Evolutionary conservation across 1,284 basidiomycete genomes (phyloP).

Genomic region (Apiotrichum siamense): DNA sequence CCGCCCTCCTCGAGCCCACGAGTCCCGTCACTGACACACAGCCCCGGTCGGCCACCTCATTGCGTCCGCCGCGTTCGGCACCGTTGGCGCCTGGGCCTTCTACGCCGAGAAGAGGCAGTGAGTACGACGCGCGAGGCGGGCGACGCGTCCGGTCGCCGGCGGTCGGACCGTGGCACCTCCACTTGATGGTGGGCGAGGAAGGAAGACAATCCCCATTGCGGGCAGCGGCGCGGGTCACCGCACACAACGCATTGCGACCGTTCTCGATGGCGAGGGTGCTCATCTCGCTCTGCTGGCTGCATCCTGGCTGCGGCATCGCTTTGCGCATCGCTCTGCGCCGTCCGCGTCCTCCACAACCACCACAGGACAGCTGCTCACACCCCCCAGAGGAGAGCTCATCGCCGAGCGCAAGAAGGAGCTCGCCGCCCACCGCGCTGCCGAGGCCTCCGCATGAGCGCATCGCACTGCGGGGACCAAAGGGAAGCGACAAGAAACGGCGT

Average conservation of each 20-base stretch:
- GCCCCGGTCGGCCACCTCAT: conserved; percentile 36
- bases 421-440: conserved; percentile 23
- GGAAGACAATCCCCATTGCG: too few species aligned
- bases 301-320: too few species aligned
- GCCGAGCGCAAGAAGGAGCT: conserved; percentile 30
- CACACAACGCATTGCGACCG: too few species aligned
- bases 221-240: too few species aligned
- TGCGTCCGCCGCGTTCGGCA: conserved; percentile 34
- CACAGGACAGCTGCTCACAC: too few species aligned
- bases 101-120: conserved; percentile 41
- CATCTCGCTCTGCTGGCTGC: too few species aligned
- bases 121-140: conserved; percentile 12
- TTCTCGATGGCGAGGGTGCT: too few species aligned
- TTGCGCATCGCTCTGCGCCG: too few species aligned
- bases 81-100: conserved; percentile 39
- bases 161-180: too few species aligned
- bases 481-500: neutral
- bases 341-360: neutral
- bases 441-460: conserved; percentile 18
- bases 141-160: neutral
- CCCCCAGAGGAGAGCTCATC: conserved; percentile 25
- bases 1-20: neutral
- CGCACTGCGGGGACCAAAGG: neutral
- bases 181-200: too few species aligned
- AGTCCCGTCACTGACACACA: conserved; percentile 14